Base-by-base conservation (phyloP, 148 eudicot species). In the Rheum nobile region DNA sequence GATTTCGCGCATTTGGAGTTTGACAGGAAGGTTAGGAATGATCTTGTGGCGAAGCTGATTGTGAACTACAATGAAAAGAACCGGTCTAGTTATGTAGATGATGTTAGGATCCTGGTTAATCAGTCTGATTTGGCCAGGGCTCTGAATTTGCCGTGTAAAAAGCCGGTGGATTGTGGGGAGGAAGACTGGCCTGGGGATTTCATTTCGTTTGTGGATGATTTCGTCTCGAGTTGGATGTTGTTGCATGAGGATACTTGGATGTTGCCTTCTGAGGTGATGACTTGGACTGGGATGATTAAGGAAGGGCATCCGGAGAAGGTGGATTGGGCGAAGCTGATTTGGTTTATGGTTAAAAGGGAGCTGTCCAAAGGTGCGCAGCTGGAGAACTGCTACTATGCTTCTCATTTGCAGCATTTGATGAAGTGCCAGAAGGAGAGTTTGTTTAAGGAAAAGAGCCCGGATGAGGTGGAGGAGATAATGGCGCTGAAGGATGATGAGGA, bases 291-390 rank as follows among this genome's bases (percentile, higher is more conserved):
- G 46, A 19, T 70, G 67, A 84, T 96, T 37, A 87, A 79, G 76
- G 92, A 86, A 34, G 94, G 97, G 76, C 82, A 81, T 29, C 91
- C 85, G 4, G 92, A 88, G 74, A 90, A 82, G 79, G 86, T 90
- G 48, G 96, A 92, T 90, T 96, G 94, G 94, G 87, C 91, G 4
- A 84, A 92, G 19, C 71, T 96, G 82, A 46, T 96, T 55, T 96
- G 96, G 97, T 80, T 77, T 75, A 96, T 92, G 97, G 86, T 90
- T 65, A 96, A 90, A 78, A 90, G 88, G 85, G 99, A 96, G 86
- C 78, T 96, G 81, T 34, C 57, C 1, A 84, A 87, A 47, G 90
- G 94, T 38, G 37, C 42, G 1, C 76, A 77, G 22, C 82, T 96
- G 85, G 79, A 42, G 71, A 78, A 84, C 26, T 96, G 97, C 73